Evolutionary conservation across 2,329 filamentous ascomycete genomes (phyloP), one percentile per base, ranked within the genome.

Genomic region (Nakataea oryzae): DNA sequence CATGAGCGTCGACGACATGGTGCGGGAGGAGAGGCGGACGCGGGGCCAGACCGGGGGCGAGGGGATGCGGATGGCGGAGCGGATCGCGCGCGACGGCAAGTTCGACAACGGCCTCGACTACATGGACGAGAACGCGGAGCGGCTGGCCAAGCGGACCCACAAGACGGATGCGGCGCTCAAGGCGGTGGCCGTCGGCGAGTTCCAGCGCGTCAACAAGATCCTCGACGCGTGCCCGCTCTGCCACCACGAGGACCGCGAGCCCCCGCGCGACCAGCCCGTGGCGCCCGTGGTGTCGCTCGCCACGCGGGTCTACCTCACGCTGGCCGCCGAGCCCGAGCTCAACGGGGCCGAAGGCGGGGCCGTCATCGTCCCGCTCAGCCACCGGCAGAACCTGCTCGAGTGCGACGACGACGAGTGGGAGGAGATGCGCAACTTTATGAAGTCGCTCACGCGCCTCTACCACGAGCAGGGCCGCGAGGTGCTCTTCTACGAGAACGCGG

Each of bases 401-500:
- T 99, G 95, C 74, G 93, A 97, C 74, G 93, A 99, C 70, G 95
- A 99, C 71, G 95, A 99, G 73, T 99, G 96, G 96, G 95, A 99
- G 72, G 95, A 99, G 75, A 88, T 99, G 7, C 89, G 95, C 67
- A 99, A 99, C 74, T 99, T 99, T 72, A 97, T 97, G 93, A 99
- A 99, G 78, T 89, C 86, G 63, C 81, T 99, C 26, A 97, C 89
- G 5, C 86, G 93, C 57, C 89, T 97, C 85, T 99, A 97, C 75
- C 91, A 96, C 76, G 89, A 93, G 56, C 91, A 96, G 73, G 92
- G 93, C 13, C 89, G 90, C 60, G 91, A 95, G 69, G 93, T 97
- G 12, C 79, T 99, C 65, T 99, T 99, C 76, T 99, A 99, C 79
- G 95, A 99, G 72, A 97, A 99, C 72, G 95, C 95, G 2, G 93